Base-by-base conservation (phyloP, 2,329 filamentous ascomycete species). In the Arachnopeziza araneosa region DNA sequence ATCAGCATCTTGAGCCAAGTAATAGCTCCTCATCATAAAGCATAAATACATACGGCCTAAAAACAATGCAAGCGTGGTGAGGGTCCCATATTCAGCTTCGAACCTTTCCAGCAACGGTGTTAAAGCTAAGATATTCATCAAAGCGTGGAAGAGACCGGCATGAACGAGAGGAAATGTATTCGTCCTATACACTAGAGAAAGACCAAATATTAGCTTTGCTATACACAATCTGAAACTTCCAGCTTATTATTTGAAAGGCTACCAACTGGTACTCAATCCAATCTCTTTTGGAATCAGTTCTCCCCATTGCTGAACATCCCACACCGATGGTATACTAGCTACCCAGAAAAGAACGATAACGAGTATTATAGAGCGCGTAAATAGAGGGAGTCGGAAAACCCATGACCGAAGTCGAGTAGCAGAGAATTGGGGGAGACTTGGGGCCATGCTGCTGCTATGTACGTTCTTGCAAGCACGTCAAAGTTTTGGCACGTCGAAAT, bases 151-250 rank as follows among this genome's bases (percentile, higher is more conserved):
- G 72, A 96, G 82, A 68, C 88, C 89, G 52, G 85, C 75, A 73
- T 99, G 95, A 62, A 97, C 86, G 59, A 99, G 79, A 0, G 93
- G 91, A 71, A 91, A 99, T 0, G 93, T 96, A 72, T 96, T 97
- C 44, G 96, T 82, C 63, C 95, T 87, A 75, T 97, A 93, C 78
- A 96, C 93, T 96, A 30, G 17, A 67, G 57, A 57, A 52, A 50
- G 24, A 54, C 24, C 44, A 44, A 49, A n/a, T 32, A 55, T 60
- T 56, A 62, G 60, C 54, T 21, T 48, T 24, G 21, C 30, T 53
- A 26, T 51, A n/a, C 14, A 50, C 19, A 48, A 2, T 17, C n/a
- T 10, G 10, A 52, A 32, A 21, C 44, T 32, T 22, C 17, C 9
- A 23, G 22, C 14, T 51, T 5, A 2, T 36, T 8, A 2, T 57